Evolutionary conservation across 1,139 yeast genomes (phyloP).

Genomic region (Suhomyces chickasaworum): DNA sequence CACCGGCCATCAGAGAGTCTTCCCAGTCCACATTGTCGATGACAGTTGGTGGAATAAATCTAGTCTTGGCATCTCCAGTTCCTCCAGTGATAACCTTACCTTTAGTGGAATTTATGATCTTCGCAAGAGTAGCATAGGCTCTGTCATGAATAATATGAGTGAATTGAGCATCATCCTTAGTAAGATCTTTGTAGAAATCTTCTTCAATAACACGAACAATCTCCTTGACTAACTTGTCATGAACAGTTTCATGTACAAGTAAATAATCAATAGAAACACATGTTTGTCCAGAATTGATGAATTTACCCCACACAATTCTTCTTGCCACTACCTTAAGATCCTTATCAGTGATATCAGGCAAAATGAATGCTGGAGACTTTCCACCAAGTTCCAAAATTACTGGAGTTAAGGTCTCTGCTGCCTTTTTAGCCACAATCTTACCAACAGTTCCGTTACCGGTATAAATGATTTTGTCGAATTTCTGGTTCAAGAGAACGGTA

Average conservation of each 20-base stretch:
- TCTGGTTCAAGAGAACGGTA: conserved; percentile 60
- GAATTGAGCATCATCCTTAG: conserved; percentile 34
- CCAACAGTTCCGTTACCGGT: conserved; percentile 86
- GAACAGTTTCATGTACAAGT: conserved; percentile 58
- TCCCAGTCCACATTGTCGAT: conserved; percentile 60
- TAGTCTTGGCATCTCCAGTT: conserved; percentile 40
- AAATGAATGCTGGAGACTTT: conserved; percentile 80
- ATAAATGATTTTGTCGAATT: conserved; percentile 81
- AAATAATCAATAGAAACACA: conserved; percentile 89
- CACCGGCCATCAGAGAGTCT: conserved; percentile 75
- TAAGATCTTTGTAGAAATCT: conserved; percentile 48
- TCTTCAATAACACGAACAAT: conserved; percentile 45
- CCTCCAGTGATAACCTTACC: conserved; percentile 69
- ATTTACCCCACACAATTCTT: conserved; percentile 78
- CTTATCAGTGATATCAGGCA: conserved; percentile 47
- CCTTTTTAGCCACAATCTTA: conserved; percentile 72
- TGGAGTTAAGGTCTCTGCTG: conserved; percentile 85
- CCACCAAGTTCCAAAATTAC: conserved; percentile 86
- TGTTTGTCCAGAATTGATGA: conserved; percentile 84
- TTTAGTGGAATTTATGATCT: conserved; percentile 50
- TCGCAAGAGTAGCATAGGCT: conserved; percentile 54
- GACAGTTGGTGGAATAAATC: conserved; percentile 75
- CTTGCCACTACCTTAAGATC: conserved; percentile 58
- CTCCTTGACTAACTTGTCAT: conserved; percentile 45
- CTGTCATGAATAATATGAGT: conserved; percentile 67